Evolutionary conservation across 2,329 filamentous ascomycete species (phyloP), one percentile per base, ranked within the genome.

Genomic region (Aspergillus costaricaensis): DNA sequence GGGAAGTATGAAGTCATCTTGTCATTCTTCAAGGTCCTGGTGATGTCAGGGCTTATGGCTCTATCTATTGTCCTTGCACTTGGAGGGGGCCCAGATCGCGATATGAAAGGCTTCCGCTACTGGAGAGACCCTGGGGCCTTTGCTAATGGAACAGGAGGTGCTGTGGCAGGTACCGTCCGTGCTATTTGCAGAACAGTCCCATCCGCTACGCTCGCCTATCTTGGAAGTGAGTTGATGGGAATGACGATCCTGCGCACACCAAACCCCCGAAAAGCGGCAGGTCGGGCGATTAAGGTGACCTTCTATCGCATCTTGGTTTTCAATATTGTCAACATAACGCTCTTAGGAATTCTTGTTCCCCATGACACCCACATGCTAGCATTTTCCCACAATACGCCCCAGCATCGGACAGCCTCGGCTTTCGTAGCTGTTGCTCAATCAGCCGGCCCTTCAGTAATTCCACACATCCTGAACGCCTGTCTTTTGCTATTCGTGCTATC

Each of bases 231-330:
- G 72, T 81, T 91, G 23, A 87, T 91, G 54, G 89, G 89, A 76
- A 88, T 92, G 21, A 91, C 88, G 0, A 87, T 91, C 44, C 88
- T 87, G 50, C 88, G 92, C 75, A 88, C 89, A 0, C 88, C 91
- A 75, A 91, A 92, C 77, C 89, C 90, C 1, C 85, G 88, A 70
- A 86, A 86, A 74, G 89, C 86, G 21, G 87, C 93, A 55, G 90
- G 90, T 10, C 85, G 87, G 62, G 90, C 90, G 55, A 91, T 92
- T 79, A 89, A 86, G 73, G 82, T 92, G 49, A 92, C 89, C 60
- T 92, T 93, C 74, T 93, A 86, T 79, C 89, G 91, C 59, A 92
- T 93, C 72, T 76, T 91, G 67, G 81, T 92, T 79, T 92, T 94
- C 81, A 93, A 94, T 81, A 83, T 87, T 70, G 76, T 91, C 62